These are phyloP conservation scores for Quercus bicolor DNA, from an alignment of 306 rosid genomes.

Conservation along the genomic window DNA sequence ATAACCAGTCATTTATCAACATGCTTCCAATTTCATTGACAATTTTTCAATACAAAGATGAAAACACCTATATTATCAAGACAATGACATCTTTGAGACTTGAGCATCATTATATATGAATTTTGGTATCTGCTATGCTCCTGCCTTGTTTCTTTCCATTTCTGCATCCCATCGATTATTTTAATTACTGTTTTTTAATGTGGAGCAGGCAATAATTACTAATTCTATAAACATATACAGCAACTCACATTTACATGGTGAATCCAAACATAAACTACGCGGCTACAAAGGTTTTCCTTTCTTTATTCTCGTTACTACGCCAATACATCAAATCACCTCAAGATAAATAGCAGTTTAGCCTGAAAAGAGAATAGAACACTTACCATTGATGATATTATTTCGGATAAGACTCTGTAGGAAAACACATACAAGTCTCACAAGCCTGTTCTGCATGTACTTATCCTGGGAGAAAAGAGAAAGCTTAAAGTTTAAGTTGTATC, in stretches of 20 bases:
- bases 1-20: neutral
- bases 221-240: neutral
- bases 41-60: neutral
- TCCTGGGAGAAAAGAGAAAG: conserved; percentile 51
- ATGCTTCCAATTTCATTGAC: neutral
- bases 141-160: neutral
- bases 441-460: conserved; percentile 99
- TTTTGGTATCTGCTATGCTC: neutral
- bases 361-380: conserved; percentile 28
- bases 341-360: neutral
- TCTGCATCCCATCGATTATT: neutral
- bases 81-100: neutral
- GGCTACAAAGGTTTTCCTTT: no score
- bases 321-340: neutral
- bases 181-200: neutral
- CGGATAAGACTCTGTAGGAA: conserved; percentile 96
- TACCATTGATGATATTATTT: conserved; percentile 89
- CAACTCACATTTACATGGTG: neutral
- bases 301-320: no score
- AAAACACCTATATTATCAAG: neutral
- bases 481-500: conserved; percentile 5
- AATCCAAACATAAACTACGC: neutral
- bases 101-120: neutral
- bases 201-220: neutral
- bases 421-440: conserved; percentile 95